Conservation (phyloP, 78 protist genomes). For the Diacronema lutheri region DNA sequence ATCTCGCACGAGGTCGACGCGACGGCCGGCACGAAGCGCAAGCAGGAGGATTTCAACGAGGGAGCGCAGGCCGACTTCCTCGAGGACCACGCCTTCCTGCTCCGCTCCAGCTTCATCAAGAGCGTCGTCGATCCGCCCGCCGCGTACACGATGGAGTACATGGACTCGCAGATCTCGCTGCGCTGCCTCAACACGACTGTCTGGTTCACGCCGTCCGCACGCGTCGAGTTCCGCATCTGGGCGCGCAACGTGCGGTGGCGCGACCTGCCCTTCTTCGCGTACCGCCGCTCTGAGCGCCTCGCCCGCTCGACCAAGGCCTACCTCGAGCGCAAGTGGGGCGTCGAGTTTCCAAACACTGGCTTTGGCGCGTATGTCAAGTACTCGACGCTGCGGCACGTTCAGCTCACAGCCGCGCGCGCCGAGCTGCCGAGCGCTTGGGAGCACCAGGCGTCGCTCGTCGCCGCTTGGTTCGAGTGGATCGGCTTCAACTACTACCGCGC, state of each 20-base stretch:
- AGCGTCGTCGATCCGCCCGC: slow-evolving; percentile 16
- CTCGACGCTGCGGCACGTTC: background rate
- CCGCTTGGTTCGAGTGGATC: slow-evolving; percentile 20
- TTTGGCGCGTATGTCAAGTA: slow-evolving; percentile 36
- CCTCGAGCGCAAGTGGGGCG: slow-evolving; percentile 38
- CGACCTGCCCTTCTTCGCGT: slow-evolving; percentile 22
- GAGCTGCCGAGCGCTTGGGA: background rate
- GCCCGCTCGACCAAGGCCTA: slow-evolving; percentile 20
- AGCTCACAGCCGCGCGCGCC: background rate
- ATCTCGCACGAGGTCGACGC: slow-evolving; percentile 40
- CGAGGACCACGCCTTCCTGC: slow-evolving; percentile 33
- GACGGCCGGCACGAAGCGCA: background rate
- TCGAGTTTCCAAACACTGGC: slow-evolving; percentile 42
- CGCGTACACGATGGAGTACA: slow-evolving; percentile 19
- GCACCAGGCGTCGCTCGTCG: slow-evolving; percentile 12
- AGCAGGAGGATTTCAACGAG: background rate
- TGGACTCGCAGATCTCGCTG: slow-evolving; percentile 10
- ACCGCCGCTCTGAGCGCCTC: slow-evolving; percentile 21
- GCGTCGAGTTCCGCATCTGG: slow-evolving; percentile 36
- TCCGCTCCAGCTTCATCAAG: background rate
- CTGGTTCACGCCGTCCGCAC: slow-evolving; percentile 14
- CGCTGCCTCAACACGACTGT: slow-evolving; percentile 1
- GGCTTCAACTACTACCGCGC: slow-evolving; percentile 20
- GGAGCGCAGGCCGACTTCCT: background rate
- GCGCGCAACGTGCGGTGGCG: slow-evolving; percentile 23